These are phyloP conservation scores for Ogataea glucozyma DNA, from an alignment of 805 yeast species.

Conservation along the genomic window DNA sequence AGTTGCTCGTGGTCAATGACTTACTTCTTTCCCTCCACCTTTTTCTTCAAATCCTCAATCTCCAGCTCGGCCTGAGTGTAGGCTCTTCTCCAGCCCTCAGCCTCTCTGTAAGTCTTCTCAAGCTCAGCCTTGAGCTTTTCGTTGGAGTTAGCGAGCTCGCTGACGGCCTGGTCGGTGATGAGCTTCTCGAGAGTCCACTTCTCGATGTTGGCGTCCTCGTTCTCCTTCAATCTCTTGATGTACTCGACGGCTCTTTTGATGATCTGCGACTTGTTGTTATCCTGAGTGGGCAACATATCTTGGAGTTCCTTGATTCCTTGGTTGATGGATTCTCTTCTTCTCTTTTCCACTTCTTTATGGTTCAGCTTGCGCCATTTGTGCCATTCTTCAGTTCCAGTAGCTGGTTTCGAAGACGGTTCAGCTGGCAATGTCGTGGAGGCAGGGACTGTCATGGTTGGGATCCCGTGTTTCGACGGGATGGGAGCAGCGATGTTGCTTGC, in stretches of 20 bases:
- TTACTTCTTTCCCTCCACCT: conserved; percentile 15
- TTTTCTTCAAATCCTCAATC: conserved; percentile 16
- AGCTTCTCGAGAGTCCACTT: conserved; percentile 95
- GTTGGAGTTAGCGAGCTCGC: conserved; percentile 80
- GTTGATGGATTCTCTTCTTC: conserved; percentile 87
- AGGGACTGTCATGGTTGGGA: conserved; percentile 28
- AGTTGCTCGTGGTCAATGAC: too few relatives aligned
- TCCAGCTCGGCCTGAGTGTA: conserved; percentile 27
- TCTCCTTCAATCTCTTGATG: conserved; percentile 85
- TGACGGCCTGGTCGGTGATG: conserved; percentile 85
- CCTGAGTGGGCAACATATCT: conserved; percentile 75
- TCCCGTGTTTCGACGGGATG: conserved; percentile 6
- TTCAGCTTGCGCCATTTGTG: conserved; percentile 79
- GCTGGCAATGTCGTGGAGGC: conserved; percentile 22
- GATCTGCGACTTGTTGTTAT: conserved; percentile 88
- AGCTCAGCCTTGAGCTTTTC: conserved; percentile 86
- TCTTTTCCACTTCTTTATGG: conserved; percentile 94
- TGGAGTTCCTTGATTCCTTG: conserved; percentile 82
- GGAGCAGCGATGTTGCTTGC: conserved; percentile 5
- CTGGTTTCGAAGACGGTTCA: conserved; percentile 45
- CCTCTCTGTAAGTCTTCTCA: conserved; percentile 89
- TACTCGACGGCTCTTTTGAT: conserved; percentile 86
- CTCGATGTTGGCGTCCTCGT: conserved; percentile 85
- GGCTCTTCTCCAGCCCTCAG: conserved; percentile 74
- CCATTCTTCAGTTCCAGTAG: conserved; percentile 82